Evolutionary conservation across 495 filamentous ascomycete genomes (phyloP), one percentile per base, ranked within the genome.

Genomic region (Xylaria bambusicola): DNA sequence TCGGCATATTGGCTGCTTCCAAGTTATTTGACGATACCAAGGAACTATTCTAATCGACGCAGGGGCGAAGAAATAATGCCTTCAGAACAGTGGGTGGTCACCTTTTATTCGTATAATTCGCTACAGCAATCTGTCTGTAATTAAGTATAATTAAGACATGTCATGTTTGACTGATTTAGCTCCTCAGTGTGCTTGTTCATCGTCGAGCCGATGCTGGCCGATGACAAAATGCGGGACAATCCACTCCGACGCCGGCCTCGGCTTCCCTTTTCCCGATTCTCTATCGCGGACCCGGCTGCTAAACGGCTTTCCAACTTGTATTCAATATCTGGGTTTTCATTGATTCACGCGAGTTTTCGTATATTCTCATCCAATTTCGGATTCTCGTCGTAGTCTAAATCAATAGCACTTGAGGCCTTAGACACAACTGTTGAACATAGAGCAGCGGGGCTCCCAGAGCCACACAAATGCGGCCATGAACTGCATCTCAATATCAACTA

Each of bases 1-100:
- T 58, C 46, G 56, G 46, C 56, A 58, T 58, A 6, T 27, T 58
- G 29, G n/a, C 26, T 36, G 29, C 36, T 4, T 21, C 27, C 5
- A 5, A 8, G n/a, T 23, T 38, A 35, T 6, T 17, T 5, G 17
- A 20, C 15, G 18, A 40, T n/a, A n/a, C 17, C 21, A n/a, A 18
- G 45, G 38, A 57, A 5, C 41, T 29, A n/a, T 20, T 38, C 3
- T 17, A 18, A 49, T 31, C 20, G 2, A 49, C 24, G 12, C 20
- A 23, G 9, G 21, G 5, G 20, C n/a, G 38, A 23, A 20, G 17
- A 44, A 20, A 21, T 7, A 38, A 15, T 15, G 36, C 3, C 8
- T 3, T 38, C 3, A 38, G 3, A 13, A 38, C 13, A 10, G 7
- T 15, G 15, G 36, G 5, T 9, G 12, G 15, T 10, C 13, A 38